Evolutionary conservation across 164 flowering plant genomes (phyloP), one percentile per base, ranked within the genome.

Genomic region (Berberis thunbergii): DNA sequence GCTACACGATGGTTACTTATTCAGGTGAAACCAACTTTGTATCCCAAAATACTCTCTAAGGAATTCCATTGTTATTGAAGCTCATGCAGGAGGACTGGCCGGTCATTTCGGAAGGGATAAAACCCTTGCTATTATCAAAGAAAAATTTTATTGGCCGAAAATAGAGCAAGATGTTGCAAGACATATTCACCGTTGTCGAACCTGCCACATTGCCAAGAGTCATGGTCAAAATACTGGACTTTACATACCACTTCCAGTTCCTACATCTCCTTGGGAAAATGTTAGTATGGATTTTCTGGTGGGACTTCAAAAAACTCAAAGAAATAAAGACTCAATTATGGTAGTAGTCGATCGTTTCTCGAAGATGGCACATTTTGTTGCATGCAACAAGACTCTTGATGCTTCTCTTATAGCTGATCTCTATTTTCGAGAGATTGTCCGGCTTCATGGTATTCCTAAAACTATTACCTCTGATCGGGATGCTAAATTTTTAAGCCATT

Each of bases 31-130:
- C 38, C 60, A 10, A 0, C 40, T 67, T 6, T 67, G 65, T 7
- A 43, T 63, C 59, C 62, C 64, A 3, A 2, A 41, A 11, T 54
- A n/a, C 46, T 62, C 64, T 2, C 54, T 62, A 6, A 4, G 45
- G 1, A 13, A 39, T 7, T 4, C 69, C 4, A 66, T 70, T 13
- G 66, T 70, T 8, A 7, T 26, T 3, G 62, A 70, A 44, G 61
- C 58, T 4, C 73, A 66, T 66, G 57, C 12, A 5, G 56, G 69
- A 41, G 69, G 69, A 26, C 62, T 61, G n/a, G 73, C 38, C 8
- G 73, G 66, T 2, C 69, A 61, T 43, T 70, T 70, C 62, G 73
- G 69, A 1, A 45, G 61, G 48, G 69, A 65, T 26, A 70, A 70
- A 7, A 65, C 73, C 1, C 52, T 70, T 42, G 61, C 69, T 9